Evolutionary conservation across 306 rosid species (phyloP).

Genomic region (Inga laurina): DNA sequence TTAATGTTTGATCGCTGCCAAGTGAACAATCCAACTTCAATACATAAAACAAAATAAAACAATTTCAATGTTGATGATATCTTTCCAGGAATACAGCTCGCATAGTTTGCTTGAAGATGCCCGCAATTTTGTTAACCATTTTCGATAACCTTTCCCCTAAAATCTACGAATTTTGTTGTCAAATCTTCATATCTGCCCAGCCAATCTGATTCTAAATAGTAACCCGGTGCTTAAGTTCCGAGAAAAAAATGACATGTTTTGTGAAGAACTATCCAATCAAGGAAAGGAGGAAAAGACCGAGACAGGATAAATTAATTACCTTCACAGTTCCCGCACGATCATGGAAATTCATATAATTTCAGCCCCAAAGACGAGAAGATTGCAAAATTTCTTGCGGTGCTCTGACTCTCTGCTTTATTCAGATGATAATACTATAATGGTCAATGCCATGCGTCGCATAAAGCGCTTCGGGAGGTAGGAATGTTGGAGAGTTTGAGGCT

Average conservation of each 20-base stretch:
- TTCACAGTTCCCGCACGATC: constrained; percentile 15
- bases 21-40: constrained; percentile 24
- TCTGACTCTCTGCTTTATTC: background rate
- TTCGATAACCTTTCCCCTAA: background rate
- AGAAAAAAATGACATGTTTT: background rate
- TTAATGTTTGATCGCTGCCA: constrained; percentile 35
- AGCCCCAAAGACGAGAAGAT: background rate
- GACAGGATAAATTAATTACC: constrained; percentile 15
- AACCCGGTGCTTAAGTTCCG: background rate
- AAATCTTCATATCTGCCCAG: background rate
- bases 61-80: constrained; percentile 6
- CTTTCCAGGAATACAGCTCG: constrained; percentile 9
- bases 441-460: constrained; percentile 1
- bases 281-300: background rate
- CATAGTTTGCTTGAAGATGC: constrained; percentile 17
- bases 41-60: constrained; percentile 15
- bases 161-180: background rate
- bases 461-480: background rate
- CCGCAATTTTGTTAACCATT: background rate
- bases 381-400: background rate
- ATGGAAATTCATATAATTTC: background rate
- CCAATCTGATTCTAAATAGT: constrained; percentile 21
- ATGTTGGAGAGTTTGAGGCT: background rate
- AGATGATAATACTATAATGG: background rate
- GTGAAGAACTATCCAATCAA: background rate